Base-by-base conservation (phyloP, 2,329 filamentous ascomycete genomes). In the Colletotrichum navitas region DNA sequence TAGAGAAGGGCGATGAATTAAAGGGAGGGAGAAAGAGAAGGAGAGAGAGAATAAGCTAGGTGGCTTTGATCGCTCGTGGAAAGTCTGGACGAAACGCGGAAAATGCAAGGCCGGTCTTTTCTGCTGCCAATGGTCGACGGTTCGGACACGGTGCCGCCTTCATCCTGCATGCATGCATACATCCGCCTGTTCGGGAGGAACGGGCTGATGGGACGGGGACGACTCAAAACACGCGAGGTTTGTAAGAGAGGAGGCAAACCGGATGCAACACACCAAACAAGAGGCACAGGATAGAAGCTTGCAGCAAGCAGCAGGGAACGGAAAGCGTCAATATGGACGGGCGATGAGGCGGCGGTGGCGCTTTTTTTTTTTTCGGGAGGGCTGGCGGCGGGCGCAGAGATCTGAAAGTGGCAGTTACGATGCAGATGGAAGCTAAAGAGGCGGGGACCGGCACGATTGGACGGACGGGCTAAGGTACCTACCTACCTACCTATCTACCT, bases 31-130 rank as follows among this genome's bases (percentile, higher is more conserved):
- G 21, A n/a, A 18, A n/a, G 43, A 45, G 12, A n/a, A n/a, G n/a
- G 6, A 11, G 21, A n/a, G 21, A n/a, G 18, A 3, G 21, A 11
- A 47, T 1, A 3, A 34, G 34, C 34, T 34, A 34, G 34, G 10
- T 12, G n/a, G 55, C 55, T 32, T 56, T 58, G 52, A 55, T 51
- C 52, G 32, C 45, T n/a, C 18, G 12, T 16, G 60, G 6, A 39
- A 51, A 63, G 60, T 63, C 59, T 68, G 65, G 68, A 71, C 68
- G 68, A 71, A 71, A 71, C 68, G 65, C 68, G 68, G 68, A 54
- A 71, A 63, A 39, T 32, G 65, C 10, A 43, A 60, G 68, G 68
- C 65, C 68, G 65, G 59, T 61, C 43, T 26, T 55, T 62, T 52
- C 49, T 69, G 62, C 41, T n/a, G 39, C 34, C 32, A 36, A 64